A percentile compares a stretch with the other conserved stretches of the same genome.
Conservation (phyloP, 2,329 filamentous ascomycete genomes). For the Pestalotiopsis sp. region DNA sequence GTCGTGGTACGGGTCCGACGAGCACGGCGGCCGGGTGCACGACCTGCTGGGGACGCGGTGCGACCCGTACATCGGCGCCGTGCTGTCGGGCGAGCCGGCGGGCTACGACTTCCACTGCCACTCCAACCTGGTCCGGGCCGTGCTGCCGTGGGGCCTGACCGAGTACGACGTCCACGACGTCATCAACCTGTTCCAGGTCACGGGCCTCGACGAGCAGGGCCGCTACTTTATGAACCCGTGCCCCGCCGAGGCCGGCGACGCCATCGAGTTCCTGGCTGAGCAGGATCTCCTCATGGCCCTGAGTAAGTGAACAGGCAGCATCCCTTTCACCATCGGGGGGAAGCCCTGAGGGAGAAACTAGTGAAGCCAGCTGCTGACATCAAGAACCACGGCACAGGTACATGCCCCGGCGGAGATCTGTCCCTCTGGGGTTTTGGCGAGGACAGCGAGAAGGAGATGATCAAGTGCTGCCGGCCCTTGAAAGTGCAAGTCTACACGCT, state of each 20-base stretch:
- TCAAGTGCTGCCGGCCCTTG: slow-evolving; percentile 72
- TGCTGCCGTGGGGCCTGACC: slow-evolving; percentile 67
- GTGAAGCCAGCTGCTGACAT: not conserved
- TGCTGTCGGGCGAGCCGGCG: slow-evolving; percentile 62
- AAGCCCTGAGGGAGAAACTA: too few species aligned
- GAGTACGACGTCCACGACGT: slow-evolving; percentile 84
- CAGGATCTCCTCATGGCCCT: slow-evolving; percentile 69
- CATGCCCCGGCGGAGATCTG: slow-evolving; percentile 80
- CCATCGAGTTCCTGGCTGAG: slow-evolving; percentile 80
- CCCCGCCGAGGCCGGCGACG: slow-evolving; percentile 57
- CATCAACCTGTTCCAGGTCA: slow-evolving; percentile 85
- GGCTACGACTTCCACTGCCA: slow-evolving; percentile 84
- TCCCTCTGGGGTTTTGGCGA: slow-evolving; percentile 81
- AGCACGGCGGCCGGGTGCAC: slow-evolving; percentile 70
- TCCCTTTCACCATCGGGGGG: not conserved
- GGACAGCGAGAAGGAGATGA: slow-evolving; percentile 68
- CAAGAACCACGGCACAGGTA: slow-evolving; percentile 57
- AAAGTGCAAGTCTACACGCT: slow-evolving; percentile 74
- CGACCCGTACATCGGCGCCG: slow-evolving; percentile 80
- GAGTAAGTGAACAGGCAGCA: slow-evolving; percentile 38
- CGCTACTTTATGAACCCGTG: slow-evolving; percentile 76
- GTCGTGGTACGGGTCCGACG: slow-evolving; percentile 60
- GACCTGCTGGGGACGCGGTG: slow-evolving; percentile 82
- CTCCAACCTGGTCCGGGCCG: slow-evolving; percentile 76
- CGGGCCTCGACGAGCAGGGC: slow-evolving; percentile 71